Conservation (phyloP, 176 grass and related monocot species). For the Phyllostachys edulis region DNA sequence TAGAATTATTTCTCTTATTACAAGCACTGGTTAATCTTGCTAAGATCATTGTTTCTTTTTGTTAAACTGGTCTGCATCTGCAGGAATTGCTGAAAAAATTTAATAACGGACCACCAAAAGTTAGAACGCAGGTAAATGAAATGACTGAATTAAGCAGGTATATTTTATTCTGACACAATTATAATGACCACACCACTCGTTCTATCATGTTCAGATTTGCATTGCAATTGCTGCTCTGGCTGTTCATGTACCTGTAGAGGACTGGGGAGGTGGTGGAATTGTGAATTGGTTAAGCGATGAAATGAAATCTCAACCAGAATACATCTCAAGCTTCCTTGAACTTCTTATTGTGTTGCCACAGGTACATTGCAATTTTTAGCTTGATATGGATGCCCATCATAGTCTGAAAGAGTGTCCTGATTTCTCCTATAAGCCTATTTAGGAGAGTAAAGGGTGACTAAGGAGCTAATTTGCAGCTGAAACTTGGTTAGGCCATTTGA, state of each 20-base stretch:
- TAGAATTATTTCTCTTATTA: neutral
- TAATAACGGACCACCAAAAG: conserved; percentile 86
- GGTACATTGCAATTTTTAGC: conserved; percentile 40
- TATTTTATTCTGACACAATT: conserved; percentile 25
- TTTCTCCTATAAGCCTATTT: conserved; percentile 13
- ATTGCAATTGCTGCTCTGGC: conserved; percentile 95
- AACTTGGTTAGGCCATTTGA: neutral
- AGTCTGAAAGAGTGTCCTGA: neutral
- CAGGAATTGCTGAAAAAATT: conserved; percentile 85
- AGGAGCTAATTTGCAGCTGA: neutral
- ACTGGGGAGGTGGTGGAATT: conserved; percentile 95
- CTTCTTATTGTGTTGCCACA: conserved; percentile 86
- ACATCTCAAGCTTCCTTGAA: conserved; percentile 84
- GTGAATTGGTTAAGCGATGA: conserved; percentile 89
- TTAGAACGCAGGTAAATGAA: conserved; percentile 90
- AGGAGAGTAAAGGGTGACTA: neutral
- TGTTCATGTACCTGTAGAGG: conserved; percentile 90
- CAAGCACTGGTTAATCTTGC: neutral
- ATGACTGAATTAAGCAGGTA: conserved; percentile 20
- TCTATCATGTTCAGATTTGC: conserved; percentile 76
- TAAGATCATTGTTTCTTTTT: neutral
- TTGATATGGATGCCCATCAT: neutral
- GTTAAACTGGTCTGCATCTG: conserved; percentile 25
- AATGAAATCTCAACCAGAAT: conserved; percentile 87
- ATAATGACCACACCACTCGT: conserved; percentile 14